A percentile compares a stretch with the other conserved stretches of the same genome.
These are phyloP conservation scores for Naganishia vaughanmartiniae DNA, from an alignment of 768 basidiomycete species.

Conservation along the genomic window DNA sequence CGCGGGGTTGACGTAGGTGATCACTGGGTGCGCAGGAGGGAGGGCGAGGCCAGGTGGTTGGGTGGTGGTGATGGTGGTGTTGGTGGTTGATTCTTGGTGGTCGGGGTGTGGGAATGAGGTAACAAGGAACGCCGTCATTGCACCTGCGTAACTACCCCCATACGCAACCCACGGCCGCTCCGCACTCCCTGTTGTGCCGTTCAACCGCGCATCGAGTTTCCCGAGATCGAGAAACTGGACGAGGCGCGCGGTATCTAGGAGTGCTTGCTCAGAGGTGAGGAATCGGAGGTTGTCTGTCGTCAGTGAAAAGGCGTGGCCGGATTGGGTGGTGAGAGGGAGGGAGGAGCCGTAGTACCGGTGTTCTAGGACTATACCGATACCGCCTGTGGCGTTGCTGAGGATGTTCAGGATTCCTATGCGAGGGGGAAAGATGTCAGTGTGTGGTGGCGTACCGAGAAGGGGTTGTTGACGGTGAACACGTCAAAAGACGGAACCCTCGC, in stretches of 20 bases:
- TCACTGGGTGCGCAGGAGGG: slow-evolving; percentile 24
- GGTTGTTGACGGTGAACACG: neutral
- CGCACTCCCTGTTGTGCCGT: neutral
- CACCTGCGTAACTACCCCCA: slow-evolving; percentile 91
- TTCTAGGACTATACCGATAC: slow-evolving; percentile 84
- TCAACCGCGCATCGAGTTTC: slow-evolving; percentile 11
- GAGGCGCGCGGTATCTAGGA: slow-evolving; percentile 85
- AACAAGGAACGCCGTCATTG: slow-evolving; percentile 86
- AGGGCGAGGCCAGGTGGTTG: neutral
- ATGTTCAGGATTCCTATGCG: slow-evolving; percentile 74
- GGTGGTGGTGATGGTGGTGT: too few relatives aligned
- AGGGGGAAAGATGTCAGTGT: neutral
- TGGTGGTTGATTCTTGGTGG: neutral
- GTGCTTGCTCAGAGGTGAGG: slow-evolving; percentile 82
- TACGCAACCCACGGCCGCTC: slow-evolving; percentile 60
- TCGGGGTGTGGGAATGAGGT: slow-evolving; percentile 18
- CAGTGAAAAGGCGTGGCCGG: slow-evolving; percentile 55
- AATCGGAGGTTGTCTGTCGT: slow-evolving; percentile 81
- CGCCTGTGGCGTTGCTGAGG: slow-evolving; percentile 76
- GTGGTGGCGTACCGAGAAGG: neutral
- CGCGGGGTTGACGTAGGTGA: neutral
- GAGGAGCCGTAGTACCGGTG: slow-evolving; percentile 82
- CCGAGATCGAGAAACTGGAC: slow-evolving; percentile 72
- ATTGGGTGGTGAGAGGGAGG: slow-evolving; percentile 57
- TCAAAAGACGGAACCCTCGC: neutral